phyloP scores from a whole-genome alignment of 2,329 filamentous ascomycete genomes.

The Talaromyces sp. region DNA sequence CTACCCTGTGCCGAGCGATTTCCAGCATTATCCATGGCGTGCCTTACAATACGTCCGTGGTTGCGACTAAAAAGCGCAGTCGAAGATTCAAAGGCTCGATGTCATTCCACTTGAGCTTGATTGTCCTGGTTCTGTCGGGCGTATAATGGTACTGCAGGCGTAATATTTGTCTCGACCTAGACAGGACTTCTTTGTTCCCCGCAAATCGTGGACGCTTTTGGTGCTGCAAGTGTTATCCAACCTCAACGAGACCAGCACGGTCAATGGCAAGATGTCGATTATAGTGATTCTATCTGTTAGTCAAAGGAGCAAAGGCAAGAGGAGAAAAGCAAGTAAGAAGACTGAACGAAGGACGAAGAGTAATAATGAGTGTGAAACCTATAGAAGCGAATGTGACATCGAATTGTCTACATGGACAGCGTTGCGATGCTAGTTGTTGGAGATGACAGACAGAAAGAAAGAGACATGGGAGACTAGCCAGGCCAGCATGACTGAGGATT shows the following conservation, averaged over 20 bases:
- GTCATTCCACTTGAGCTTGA: not conserved
- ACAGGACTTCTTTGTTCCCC: not conserved
- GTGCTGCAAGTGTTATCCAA: not conserved
- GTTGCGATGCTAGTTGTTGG: not conserved
- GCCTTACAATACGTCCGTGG: not conserved
- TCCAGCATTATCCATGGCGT: slow-evolving; percentile 23
- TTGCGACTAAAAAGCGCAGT: not conserved
- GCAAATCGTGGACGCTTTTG: not conserved
- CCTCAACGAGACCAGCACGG: not conserved
- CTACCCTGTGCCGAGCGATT: slow-evolving; percentile 24
- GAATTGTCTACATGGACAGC: not conserved
- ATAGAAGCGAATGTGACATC: not conserved
- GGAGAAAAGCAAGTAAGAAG: not conserved
- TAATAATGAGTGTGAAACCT: not conserved
- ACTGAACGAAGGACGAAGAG: not conserved
- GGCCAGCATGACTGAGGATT: not conserved
- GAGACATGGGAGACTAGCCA: slow-evolving; percentile 13
- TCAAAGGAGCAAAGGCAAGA: not conserved
- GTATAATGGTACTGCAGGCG: not conserved
- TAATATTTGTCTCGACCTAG: not conserved
- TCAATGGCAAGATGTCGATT: not conserved
- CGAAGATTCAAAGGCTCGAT: not conserved
- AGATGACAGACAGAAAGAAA: slow-evolving; percentile 22
- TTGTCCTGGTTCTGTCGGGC: not conserved
- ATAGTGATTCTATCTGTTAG: not conserved